phyloP scores from a whole-genome alignment of 2,329 filamentous ascomycete genomes.

The Exophiala xenobiotica region DNA sequence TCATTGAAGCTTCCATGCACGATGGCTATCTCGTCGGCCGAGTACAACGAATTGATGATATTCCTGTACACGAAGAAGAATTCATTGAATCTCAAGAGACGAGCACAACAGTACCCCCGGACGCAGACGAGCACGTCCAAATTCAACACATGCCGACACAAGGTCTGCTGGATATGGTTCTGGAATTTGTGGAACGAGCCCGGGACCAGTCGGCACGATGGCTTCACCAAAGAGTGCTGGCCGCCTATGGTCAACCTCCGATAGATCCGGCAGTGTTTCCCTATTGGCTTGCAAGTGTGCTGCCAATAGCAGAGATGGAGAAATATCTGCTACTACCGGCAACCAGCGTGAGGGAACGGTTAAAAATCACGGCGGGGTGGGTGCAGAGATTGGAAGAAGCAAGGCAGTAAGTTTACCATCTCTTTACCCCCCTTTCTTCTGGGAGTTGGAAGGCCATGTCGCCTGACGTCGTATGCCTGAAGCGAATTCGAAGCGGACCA shows the following conservation, averaged over 20 bases:
- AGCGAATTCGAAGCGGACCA: slow-evolving; percentile 20
- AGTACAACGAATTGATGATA: slow-evolving; percentile 74
- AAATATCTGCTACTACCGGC: slow-evolving; percentile 75
- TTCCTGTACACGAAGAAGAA: slow-evolving; percentile 79
- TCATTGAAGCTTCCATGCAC: slow-evolving; percentile 61
- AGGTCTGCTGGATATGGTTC: slow-evolving; percentile 64
- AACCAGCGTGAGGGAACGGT: slow-evolving; percentile 72
- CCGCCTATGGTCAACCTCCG: slow-evolving; percentile 75
- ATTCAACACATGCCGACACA: slow-evolving; percentile 66
- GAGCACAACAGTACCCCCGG: slow-evolving; percentile 36
- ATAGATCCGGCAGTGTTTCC: slow-evolving; percentile 74
- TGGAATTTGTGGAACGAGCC: slow-evolving; percentile 69
- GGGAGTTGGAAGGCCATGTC: slow-evolving; percentile 13
- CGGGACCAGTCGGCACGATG: slow-evolving; percentile 67
- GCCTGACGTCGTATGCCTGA: slow-evolving; percentile 27
- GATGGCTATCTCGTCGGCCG: slow-evolving; percentile 80
- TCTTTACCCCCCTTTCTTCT: slow-evolving; percentile 16
- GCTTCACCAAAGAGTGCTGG: slow-evolving; percentile 69
- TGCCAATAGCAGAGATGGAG: slow-evolving; percentile 73
- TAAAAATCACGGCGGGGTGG: slow-evolving; percentile 83
- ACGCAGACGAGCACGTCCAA: slow-evolving; percentile 35
- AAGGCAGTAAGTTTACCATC: slow-evolving; percentile 60
- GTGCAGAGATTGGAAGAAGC: slow-evolving; percentile 67
- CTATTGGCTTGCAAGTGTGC: slow-evolving; percentile 84
- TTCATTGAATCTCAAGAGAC: slow-evolving; percentile 70